phyloP scores from a whole-genome alignment of 202 grass and related monocot species.

The Hordeum pubiflorum region DNA sequence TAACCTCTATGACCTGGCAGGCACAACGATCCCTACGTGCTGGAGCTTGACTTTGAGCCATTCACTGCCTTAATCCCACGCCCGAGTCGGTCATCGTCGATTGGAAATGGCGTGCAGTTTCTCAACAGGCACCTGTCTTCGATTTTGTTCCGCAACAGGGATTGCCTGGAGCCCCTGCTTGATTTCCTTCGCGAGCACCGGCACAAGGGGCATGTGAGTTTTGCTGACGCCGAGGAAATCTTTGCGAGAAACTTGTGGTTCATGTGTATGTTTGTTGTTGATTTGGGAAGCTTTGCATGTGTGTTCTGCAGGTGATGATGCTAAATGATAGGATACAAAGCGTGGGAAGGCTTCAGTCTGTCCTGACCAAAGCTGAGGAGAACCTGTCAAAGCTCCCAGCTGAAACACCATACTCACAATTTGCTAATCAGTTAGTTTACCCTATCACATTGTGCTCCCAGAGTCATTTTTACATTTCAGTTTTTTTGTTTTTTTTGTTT shows the following conservation, averaged over 20 bases:
- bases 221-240: neutral
- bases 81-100: constrained; percentile 71
- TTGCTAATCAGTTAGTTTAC: constrained; percentile 60
- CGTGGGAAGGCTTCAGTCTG: constrained; percentile 79
- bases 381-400: constrained; percentile 60
- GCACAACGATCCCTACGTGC: constrained; percentile 39
- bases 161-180: constrained; percentile 79
- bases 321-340: constrained; percentile 86
- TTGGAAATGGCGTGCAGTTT: constrained; percentile 96
- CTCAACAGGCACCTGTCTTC: constrained; percentile 93
- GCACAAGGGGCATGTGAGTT: constrained; percentile 82
- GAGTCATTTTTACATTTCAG: neutral
- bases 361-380: constrained; percentile 83
- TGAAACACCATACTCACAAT: constrained; percentile 63
- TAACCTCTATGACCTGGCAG: constrained; percentile 20
- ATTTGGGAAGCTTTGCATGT: neutral
- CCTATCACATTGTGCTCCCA: neutral
- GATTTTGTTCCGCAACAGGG: constrained; percentile 87
- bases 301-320: constrained; percentile 73
- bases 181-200: constrained; percentile 79
- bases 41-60: constrained; percentile 94
- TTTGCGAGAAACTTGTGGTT: neutral
- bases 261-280: constrained; percentile 11
- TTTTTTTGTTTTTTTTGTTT: neutral
- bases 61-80: constrained; percentile 81